Conservation (phyloP, 78 protist genomes). For the Creolimax fragrantissima region DNA sequence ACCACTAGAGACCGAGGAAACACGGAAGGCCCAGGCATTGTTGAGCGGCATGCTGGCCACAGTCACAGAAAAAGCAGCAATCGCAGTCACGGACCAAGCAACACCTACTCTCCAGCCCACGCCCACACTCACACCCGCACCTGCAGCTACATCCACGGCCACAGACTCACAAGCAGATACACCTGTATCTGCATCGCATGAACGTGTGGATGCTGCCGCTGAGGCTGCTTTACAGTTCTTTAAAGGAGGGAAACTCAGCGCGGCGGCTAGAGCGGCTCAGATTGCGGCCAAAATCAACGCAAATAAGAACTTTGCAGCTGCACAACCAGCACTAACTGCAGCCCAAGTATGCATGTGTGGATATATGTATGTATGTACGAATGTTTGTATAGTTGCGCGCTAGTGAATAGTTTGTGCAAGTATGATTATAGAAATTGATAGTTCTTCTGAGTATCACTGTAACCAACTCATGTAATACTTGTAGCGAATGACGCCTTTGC, state of each 20-base stretch:
- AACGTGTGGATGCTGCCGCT: neutral
- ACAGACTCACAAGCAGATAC: neutral
- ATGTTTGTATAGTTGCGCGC: neutral
- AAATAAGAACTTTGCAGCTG: neutral
- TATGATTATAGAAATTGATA: neutral
- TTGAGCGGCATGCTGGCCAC: too few relatives aligned
- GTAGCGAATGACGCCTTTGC: too few relatives aligned
- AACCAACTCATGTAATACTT: too few relatives aligned
- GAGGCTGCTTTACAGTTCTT: neutral
- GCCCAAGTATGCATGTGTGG: too few relatives aligned
- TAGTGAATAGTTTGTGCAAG: neutral
- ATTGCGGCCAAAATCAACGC: neutral
- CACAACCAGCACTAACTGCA: neutral
- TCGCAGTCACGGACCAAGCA: neutral
- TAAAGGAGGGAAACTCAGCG: neutral
- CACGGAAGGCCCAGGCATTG: too few relatives aligned
- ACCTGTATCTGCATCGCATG: neutral
- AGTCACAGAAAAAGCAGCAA: neutral
- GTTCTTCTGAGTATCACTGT: too few relatives aligned
- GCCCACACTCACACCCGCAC: neutral
- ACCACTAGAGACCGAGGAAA: too few relatives aligned
- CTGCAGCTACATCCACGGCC: neutral
- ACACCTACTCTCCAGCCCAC: neutral
- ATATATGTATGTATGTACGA: neutral
- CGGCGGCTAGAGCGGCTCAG: neutral